A percentile compares a stretch with the other conserved stretches of the same genome.
phyloP scores from a whole-genome alignment of 768 basidiomycete genomes.

The Kondoa subrosea region DNA sequence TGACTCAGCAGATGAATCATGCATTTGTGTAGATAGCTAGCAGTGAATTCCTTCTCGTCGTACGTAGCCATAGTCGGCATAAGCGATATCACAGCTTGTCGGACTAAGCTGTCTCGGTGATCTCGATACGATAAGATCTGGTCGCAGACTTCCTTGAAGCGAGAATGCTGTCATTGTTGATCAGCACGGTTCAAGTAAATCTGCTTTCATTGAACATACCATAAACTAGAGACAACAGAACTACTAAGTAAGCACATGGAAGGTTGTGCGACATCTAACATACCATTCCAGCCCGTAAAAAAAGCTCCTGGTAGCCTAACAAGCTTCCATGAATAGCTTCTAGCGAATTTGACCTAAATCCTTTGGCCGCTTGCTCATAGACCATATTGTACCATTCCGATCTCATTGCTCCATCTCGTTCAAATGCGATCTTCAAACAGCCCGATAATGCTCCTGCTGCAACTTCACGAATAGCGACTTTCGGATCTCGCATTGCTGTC shows the following conservation, averaged over 20 bases:
- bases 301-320: constrained; percentile 72
- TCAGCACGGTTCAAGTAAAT: no score
- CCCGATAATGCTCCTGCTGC: constrained; percentile 85
- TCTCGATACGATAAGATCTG: constrained; percentile 74
- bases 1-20: constrained; percentile 83
- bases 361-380: constrained; percentile 66
- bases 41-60: constrained; percentile 78
- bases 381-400: constrained; percentile 55
- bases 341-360: constrained; percentile 59
- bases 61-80: constrained; percentile 89
- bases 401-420: constrained; percentile 45
- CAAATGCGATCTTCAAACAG: constrained; percentile 68
- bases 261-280: no score
- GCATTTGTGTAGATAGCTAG: constrained; percentile 76
- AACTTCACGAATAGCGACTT: constrained; percentile 74
- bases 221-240: no score
- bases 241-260: no score
- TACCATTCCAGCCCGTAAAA: constrained; percentile 88
- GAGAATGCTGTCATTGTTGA: constrained; percentile 33
- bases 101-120: constrained; percentile 69
- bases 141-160: constrained; percentile 69
- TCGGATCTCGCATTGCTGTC: constrained; percentile 68
- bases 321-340: constrained; percentile 87
- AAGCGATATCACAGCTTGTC: constrained; percentile 85
- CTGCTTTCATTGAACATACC: not conserved